Base-by-base conservation (phyloP, 768 basidiomycete genomes). In the Auriculariales sp. region DNA sequence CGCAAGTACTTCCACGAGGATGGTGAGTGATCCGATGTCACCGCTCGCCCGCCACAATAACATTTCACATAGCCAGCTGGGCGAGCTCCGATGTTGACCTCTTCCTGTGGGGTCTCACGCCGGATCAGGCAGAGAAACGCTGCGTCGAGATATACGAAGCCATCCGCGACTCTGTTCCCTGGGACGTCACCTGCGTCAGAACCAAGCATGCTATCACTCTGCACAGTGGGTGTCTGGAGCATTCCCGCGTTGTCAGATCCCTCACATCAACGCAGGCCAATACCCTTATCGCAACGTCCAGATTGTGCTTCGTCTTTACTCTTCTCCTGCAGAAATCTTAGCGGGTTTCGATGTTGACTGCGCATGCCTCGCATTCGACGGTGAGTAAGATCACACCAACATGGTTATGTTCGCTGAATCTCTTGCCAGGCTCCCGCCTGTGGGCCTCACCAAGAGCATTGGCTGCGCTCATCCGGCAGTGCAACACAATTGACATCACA, bases 311-410 rank as follows among this genome's bases (percentile, higher is more conserved):
- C 73, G 78, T 17, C 65, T 82, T 1, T 82, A 81, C 55, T 65
- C 61, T 12, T 79, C 77, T 30, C 79, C 78, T 15, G 78, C 78
- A 0, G 79, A 82, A 57, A 69, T 82, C 48, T 67, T 82, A 1
- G 75, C 78, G 4, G 79, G 79, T 7, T 82, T 82, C 53, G 79
- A 82, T 55, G 71, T 82, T 36, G 79, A 82, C 52, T 75, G 74
- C 0, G 75, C 78, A 3, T 79, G 77, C 62, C 77, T 73, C 48
- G 71, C 73, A 1, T 81, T 66, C 48, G 70, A 75, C 53, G 74
- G 73, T 51, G 15, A 6, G 15, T 15, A 10, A 9, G 10, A 36
- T 36, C 11, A n/a, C 32, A 11, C 11, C n/a, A n/a, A 32, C 31
- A 15, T 15, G 31, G 31, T 7, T 32, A 7, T 7, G 31, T 15